phyloP scores from a whole-genome alignment of 768 basidiomycete genomes.

The Plicaturopsis crispa region DNA sequence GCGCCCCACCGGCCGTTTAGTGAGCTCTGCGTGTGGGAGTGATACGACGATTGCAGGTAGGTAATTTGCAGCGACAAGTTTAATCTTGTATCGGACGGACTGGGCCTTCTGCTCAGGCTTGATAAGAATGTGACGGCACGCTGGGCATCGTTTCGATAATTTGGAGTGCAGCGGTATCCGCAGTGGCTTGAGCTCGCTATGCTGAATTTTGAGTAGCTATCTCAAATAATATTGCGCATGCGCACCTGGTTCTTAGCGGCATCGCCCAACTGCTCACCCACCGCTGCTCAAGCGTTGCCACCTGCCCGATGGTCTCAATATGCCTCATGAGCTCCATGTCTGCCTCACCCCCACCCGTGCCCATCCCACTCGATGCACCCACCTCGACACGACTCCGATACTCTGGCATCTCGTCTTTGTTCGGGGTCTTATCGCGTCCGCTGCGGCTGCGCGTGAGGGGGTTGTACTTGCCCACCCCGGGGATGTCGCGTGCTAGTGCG shows the following conservation, averaged over 20 bases:
- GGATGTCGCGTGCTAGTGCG: constrained; percentile 81
- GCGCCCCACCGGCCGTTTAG: constrained; percentile 30
- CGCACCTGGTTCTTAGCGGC: constrained; percentile 58
- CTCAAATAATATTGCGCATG: constrained; percentile 7
- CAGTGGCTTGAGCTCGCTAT: constrained; percentile 76
- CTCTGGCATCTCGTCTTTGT: constrained; percentile 72
- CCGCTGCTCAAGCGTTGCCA: constrained; percentile 69
- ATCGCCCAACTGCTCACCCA: constrained; percentile 78
- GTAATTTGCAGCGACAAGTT: constrained; percentile 92
- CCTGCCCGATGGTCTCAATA: constrained; percentile 52
- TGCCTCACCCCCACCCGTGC: constrained; percentile 54
- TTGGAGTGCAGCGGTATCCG: constrained; percentile 92
- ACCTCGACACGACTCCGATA: constrained; percentile 70
- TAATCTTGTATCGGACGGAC: constrained; percentile 93
- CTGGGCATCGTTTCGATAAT: constrained; percentile 90
- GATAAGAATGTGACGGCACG: constrained; percentile 93
- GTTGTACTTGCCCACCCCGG: constrained; percentile 75
- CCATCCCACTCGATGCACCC: constrained; percentile 41
- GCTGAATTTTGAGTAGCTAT: constrained; percentile 1
- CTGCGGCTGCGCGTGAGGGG: constrained; percentile 37
- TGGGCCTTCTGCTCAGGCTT: constrained; percentile 98
- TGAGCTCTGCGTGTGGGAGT: constrained; percentile 46
- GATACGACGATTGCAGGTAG: constrained; percentile 77
- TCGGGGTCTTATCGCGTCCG: constrained; percentile 54
- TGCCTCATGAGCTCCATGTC: constrained; percentile 68